Evolutionary conservation across 768 basidiomycete species (phyloP).

Genomic region (Candolleomyces aberdarensis): DNA sequence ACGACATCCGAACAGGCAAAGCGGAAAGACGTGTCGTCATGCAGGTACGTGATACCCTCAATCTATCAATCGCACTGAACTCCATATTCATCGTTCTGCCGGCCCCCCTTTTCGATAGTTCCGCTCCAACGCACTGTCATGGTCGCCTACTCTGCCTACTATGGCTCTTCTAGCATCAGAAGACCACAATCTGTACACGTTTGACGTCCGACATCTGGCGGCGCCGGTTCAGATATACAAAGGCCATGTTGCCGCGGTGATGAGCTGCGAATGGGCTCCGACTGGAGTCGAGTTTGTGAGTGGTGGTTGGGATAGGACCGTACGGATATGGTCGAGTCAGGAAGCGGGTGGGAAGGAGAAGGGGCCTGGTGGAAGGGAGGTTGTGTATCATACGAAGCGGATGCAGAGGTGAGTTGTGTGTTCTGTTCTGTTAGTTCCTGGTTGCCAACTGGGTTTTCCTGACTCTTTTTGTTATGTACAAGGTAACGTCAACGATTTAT

Average conservation of each 20-base stretch:
- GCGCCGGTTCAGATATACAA: conserved; percentile 93
- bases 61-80: neutral
- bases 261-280: conserved; percentile 96
- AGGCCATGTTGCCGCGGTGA: conserved; percentile 94
- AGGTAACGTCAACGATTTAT: conserved; percentile 86
- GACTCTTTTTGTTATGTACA: conserved; percentile 21
- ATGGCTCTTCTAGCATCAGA: conserved; percentile 92
- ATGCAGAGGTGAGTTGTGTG: conserved; percentile 79
- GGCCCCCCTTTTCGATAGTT: conserved; percentile 46
- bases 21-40: conserved; percentile 90
- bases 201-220: conserved; percentile 84
- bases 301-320: conserved; percentile 94
- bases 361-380: conserved; percentile 56
- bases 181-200: conserved; percentile 98
- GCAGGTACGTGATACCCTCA: conserved; percentile 53
- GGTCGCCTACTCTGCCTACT: conserved; percentile 97
- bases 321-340: conserved; percentile 70
- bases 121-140: conserved; percentile 85
- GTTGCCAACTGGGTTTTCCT: neutral
- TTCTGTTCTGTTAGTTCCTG: neutral
- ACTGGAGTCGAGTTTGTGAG: conserved; percentile 95
- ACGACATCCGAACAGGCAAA: conserved; percentile 95
- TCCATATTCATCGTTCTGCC: neutral
- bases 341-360: conserved; percentile 13
- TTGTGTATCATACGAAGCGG: conserved; percentile 97